Base-by-base conservation (phyloP, 2,329 filamentous ascomycete species). In the Capronia coronata region DNA sequence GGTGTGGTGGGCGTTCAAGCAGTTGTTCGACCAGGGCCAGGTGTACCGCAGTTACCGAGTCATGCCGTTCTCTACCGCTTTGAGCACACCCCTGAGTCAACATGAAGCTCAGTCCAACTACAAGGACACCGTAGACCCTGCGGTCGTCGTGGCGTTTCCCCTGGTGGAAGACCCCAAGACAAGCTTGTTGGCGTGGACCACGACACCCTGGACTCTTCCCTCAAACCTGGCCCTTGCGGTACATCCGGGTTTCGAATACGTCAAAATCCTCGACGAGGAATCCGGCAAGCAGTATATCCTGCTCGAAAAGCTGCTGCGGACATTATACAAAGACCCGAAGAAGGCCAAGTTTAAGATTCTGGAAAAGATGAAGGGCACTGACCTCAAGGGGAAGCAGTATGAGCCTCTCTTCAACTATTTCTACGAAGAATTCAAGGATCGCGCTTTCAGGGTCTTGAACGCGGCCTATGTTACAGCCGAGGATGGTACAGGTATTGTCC, bases 21-120 rank as follows among this genome's bases (percentile, higher is more conserved):
- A 88, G 65, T 75, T 94, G 21, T 90, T 86, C 66, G 84, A 91
- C 60, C 90, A 94, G 69, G 84, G 82, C 51, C 75, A 83, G 54
- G 87, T 94, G 45, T 94, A 94, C 64, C 84, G 87, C 61, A 87
- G 87, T 22, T 84, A 89, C 67, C 80, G 83, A 62, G 87, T 94
- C 55, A 89, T 94, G 84, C 88, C 88, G 7, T 94, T 90, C 69
- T 93, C 86, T 25, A 94, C 87, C 1, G 86, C 83, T 13, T 75
- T 94, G 62, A 87, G 83, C 38, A 94, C 87, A 3, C 83, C 87
- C 4, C 74, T 94, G 57, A 90, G 86, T 68, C 91, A 94, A 67
- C 90, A 93, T 61, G 88, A 94, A 68, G 84, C 88, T 40, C 86
- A 87, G 59, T 86, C 94, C 64, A 94, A 94, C 68, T 91, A 94